Conservation (phyloP, 257 asterid genomes). For the Apocynum venetum region DNA sequence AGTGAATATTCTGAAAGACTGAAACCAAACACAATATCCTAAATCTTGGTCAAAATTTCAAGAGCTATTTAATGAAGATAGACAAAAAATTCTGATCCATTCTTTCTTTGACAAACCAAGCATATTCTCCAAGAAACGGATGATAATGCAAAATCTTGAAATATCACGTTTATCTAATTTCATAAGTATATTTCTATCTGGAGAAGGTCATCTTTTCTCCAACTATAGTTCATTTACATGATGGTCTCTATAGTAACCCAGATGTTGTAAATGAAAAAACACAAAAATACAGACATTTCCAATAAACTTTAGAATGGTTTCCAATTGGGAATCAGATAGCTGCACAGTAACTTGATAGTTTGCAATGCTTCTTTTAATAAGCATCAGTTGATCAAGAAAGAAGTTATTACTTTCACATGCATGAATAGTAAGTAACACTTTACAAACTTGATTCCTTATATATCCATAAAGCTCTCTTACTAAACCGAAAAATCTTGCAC, state of each 20-base stretch:
- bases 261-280: not conserved
- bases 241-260: not conserved
- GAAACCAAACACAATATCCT: too few species aligned
- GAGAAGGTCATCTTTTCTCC: too few species aligned
- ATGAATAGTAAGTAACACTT: not conserved
- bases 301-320: not conserved
- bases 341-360: not conserved
- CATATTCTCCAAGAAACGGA: not conserved
- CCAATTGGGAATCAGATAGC: not conserved
- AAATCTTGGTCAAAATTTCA: too few species aligned
- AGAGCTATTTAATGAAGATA: too few species aligned
- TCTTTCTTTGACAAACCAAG: not conserved
- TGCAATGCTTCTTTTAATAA: not conserved
- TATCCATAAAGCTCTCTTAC: not conserved
- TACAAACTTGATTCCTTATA: not conserved
- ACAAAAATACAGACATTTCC: not conserved
- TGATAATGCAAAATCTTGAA: not conserved
- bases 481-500: not conserved
- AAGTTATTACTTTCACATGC: not conserved
- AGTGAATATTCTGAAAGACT: too few species aligned
- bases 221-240: not conserved
- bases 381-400: not conserved
- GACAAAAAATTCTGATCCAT: too few species aligned
- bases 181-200: too few species aligned
- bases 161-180: not conserved